Percentiles rank a stretch among this genome's conserved stretches.
These are phyloP conservation scores for Gymnopilus junonius DNA, from an alignment of 768 basidiomycete species.

Conservation along the genomic window DNA sequence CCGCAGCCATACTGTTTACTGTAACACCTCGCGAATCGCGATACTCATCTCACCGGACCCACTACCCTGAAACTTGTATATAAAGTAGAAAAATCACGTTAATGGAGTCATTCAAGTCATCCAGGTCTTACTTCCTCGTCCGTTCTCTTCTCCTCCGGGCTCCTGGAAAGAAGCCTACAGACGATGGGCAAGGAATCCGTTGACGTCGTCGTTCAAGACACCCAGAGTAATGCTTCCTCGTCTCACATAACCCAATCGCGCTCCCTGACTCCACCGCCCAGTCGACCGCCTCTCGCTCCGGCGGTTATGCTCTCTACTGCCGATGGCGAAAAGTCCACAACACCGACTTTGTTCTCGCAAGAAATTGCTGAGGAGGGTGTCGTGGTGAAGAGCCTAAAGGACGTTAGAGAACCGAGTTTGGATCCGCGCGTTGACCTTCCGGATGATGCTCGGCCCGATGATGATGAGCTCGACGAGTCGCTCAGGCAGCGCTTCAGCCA, in stretches of 20 bases:
- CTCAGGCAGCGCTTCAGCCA: conserved; percentile 34
- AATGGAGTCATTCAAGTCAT: background rate
- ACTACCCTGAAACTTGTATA: background rate
- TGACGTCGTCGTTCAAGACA: background rate
- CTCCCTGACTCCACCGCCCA: background rate
- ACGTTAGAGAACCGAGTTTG: conserved; percentile 35
- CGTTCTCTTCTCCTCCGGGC: background rate
- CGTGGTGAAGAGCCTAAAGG: conserved; percentile 31
- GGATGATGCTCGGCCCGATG: conserved; percentile 28
- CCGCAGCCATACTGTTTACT: background rate
- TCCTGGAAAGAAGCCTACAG: too few species aligned
- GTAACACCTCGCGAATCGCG: background rate
- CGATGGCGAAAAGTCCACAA: conserved; percentile 23
- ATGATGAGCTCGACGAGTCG: conserved; percentile 36
- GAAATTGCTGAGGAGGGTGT: conserved; percentile 24
- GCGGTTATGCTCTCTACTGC: background rate
- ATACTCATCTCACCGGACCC: background rate
- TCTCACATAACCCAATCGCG: background rate
- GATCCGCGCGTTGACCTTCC: conserved; percentile 41
- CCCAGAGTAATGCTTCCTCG: background rate
- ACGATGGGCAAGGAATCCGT: background rate
- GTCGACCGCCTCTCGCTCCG: background rate
- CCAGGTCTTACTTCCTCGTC: background rate
- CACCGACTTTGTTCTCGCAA: conserved; percentile 20
- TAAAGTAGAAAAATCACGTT: background rate